Evolutionary conservation across 2,329 filamentous ascomycete genomes (phyloP).

Genomic region (Whalleya microplaca): DNA sequence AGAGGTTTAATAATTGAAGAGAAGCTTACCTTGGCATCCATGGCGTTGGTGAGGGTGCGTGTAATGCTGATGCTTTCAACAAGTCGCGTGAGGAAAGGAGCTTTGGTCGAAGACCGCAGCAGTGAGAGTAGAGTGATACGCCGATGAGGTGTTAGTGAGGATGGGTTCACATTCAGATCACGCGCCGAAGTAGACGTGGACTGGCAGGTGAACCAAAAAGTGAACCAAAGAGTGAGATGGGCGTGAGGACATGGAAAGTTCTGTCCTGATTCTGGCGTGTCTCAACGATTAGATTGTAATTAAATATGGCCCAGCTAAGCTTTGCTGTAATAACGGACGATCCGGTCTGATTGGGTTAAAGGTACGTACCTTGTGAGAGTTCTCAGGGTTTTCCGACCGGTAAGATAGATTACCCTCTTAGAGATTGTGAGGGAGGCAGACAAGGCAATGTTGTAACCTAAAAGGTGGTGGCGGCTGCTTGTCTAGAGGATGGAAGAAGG

Average conservation of each 20-base stretch:
- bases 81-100: constrained; percentile 13
- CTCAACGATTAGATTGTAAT: not conserved
- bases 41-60: constrained; percentile 7
- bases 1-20: not conserved
- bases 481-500: not conserved
- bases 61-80: constrained; percentile 5
- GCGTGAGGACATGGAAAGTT: not conserved
- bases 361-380: not conserved
- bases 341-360: not conserved
- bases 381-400: not conserved
- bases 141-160: not conserved
- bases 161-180: constrained; percentile 9
- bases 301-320: constrained; percentile 3
- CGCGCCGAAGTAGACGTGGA: not conserved
- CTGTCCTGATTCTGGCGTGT: not conserved
- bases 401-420: not conserved
- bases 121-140: not conserved
- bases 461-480: not conserved
- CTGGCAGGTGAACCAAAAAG: not conserved
- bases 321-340: not conserved
- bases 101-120: constrained; percentile 17
- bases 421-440: not conserved
- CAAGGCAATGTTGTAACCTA: not conserved
- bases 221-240: not conserved
- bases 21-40: constrained; percentile 34